Base-by-base conservation (phyloP, 2,329 filamentous ascomycete species). In the Sporothrix sp. region DNA sequence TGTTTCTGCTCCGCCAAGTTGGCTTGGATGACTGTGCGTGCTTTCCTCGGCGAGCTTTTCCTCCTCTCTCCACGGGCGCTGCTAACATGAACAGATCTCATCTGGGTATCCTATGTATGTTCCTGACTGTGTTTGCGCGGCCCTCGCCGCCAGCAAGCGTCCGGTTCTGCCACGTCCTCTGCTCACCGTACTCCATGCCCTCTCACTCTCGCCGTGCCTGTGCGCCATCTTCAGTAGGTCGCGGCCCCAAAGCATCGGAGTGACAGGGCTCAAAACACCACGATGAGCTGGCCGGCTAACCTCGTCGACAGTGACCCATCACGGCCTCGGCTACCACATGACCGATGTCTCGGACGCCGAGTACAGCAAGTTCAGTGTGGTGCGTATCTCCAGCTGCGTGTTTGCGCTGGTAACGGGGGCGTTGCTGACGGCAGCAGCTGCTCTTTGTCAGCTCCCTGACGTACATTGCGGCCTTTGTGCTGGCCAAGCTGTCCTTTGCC, bases 401-500 rank as follows among this genome's bases (percentile, higher is more conserved):
- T 10, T 25, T 23, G 2, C 20, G 10, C 10, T n/a, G n/a, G n/a
- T n/a, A n/a, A n/a, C n/a, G n/a, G n/a, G n/a, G n/a, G n/a, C n/a
- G n/a, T n/a, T n/a, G n/a, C n/a, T n/a, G n/a, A n/a, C n/a, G n/a
- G n/a, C 20, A 10, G n/a, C 14, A 40, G 46, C 25, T 51, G 8
- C 16, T 46, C 35, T 46, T 51, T n/a, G 27, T 51, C 18, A 25
- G 16, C 18, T 36, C 49, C 9, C 14, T 46, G 11, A 7, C 35
- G 9, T 51, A 46, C 27, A 40, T 40, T 18, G 48, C 30, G 28
- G 20, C 37, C 10, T 42, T 52, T 20, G 30, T 44, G 28, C 38
- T 42, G 7, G 32, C 32, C 21, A 52, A 52, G 25, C 23, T 44
- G 11, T 52, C 50, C 2, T 52, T 52, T 20, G 44, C 44, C 7